These are phyloP conservation scores for Ceratocystis harringtonii DNA, from an alignment of 2,329 filamentous ascomycete genomes.

Conservation along the genomic window DNA sequence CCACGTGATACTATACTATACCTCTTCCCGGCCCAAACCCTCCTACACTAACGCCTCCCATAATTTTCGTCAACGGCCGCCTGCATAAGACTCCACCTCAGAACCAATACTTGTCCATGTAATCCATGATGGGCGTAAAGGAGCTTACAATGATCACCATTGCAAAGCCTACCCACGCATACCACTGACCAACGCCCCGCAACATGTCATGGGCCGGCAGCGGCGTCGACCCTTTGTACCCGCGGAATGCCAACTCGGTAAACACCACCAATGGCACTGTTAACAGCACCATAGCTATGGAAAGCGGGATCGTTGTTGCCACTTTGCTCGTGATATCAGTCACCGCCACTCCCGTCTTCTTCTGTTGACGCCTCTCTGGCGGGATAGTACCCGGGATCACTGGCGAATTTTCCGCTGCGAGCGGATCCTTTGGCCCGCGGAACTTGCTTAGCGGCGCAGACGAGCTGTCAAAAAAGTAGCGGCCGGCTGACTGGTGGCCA, in stretches of 20 bases:
- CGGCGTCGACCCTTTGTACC: slow-evolving; percentile 13
- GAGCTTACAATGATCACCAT: slow-evolving; percentile 11
- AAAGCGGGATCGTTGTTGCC: slow-evolving; percentile 13
- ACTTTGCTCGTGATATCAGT: not conserved
- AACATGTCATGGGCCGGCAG: slow-evolving; percentile 8
- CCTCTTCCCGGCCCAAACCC: not conserved
- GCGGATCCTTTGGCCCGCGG: slow-evolving; percentile 9
- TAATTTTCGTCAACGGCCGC: not conserved
- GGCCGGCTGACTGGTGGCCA: slow-evolving; percentile 14
- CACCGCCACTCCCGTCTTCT: slow-evolving; percentile 4
- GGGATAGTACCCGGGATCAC: slow-evolving; percentile 16
- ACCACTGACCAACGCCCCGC: slow-evolving; percentile 13
- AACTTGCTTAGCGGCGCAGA: slow-evolving; percentile 13
- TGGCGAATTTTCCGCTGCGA: slow-evolving; percentile 15
- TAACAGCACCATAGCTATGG: slow-evolving; percentile 10
- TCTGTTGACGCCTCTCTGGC: slow-evolving; percentile 12
- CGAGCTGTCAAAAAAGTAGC: slow-evolving; percentile 13
- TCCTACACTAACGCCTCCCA: not conserved
- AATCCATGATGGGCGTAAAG: slow-evolving; percentile 16
- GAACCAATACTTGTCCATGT: slow-evolving; percentile 17
- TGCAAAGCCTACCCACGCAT: slow-evolving; percentile 14
- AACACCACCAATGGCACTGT: slow-evolving; percentile 15
- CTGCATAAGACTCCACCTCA: not conserved
- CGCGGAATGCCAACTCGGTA: slow-evolving; percentile 14
- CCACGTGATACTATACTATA: not conserved